phyloP scores from a whole-genome alignment of 2,329 filamentous ascomycete genomes.

The Arthrobotrys musiformis region DNA sequence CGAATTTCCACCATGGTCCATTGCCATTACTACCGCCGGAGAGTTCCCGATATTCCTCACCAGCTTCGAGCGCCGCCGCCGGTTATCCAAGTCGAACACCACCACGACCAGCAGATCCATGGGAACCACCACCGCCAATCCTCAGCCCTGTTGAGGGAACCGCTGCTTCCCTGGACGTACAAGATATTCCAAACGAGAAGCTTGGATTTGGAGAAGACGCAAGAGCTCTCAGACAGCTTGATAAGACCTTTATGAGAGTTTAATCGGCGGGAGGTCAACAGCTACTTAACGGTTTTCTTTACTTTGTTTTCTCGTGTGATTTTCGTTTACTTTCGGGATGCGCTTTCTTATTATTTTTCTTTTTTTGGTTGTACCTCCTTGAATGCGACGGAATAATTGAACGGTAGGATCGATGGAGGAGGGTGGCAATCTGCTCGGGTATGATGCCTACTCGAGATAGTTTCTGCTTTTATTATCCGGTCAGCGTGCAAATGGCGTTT shows the following conservation, averaged over 20 bases:
- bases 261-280: background rate
- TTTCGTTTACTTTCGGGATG: constrained; percentile 9
- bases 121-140: constrained; percentile 64
- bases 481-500: constrained; percentile 50
- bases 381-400: constrained; percentile 16
- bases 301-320: background rate
- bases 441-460: background rate
- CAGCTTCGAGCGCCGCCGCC: constrained; percentile 66
- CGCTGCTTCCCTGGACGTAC: constrained; percentile 61
- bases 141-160: constrained; percentile 63
- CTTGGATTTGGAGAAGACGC: constrained; percentile 73
- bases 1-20: constrained; percentile 65
- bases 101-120: constrained; percentile 64
- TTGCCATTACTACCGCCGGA: constrained; percentile 61
- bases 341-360: background rate
- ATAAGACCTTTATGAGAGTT: constrained; percentile 65
- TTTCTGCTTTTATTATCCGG: constrained; percentile 18
- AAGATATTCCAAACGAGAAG: constrained; percentile 70
- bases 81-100: constrained; percentile 64
- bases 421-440: constrained; percentile 33
- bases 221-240: constrained; percentile 73
- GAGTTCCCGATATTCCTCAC: constrained; percentile 59
- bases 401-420: constrained; percentile 9
- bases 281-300: constrained; percentile 8
- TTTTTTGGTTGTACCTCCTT: background rate